These are phyloP conservation scores for Fusarium cyanostomum DNA, from an alignment of 2,329 filamentous ascomycete species.

Conservation along the genomic window DNA sequence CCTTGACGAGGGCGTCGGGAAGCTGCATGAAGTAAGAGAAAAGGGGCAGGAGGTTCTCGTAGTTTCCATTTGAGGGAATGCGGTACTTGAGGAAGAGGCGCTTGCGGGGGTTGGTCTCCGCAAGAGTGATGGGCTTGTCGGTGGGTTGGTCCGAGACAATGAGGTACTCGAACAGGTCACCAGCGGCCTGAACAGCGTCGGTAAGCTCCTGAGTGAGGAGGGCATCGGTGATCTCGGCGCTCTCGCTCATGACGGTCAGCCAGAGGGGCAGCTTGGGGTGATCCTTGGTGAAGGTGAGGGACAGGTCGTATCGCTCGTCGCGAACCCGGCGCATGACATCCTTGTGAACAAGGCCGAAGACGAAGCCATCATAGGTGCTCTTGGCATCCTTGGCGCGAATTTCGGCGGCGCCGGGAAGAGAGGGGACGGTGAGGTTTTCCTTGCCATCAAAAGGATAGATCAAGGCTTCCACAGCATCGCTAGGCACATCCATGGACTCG, in stretches of 20 bases:
- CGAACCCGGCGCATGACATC: constrained; percentile 88
- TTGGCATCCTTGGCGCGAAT: constrained; percentile 64
- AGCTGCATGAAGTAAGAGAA: constrained; percentile 85
- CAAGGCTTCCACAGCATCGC: constrained; percentile 79
- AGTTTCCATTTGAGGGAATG: constrained; percentile 70
- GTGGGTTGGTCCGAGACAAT: constrained; percentile 89
- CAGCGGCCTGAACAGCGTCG: constrained; percentile 79
- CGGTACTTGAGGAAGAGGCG: constrained; percentile 83
- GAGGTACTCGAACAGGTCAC: constrained; percentile 82
- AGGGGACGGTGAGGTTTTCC: constrained; percentile 80
- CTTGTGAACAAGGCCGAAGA: constrained; percentile 97
- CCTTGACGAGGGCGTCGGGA: constrained; percentile 80
- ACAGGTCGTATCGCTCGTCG: constrained; percentile 93
- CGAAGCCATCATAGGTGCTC: constrained; percentile 86
- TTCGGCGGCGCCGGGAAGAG: constrained; percentile 67
- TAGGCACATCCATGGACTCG: constrained; percentile 75
- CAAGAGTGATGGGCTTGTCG: constrained; percentile 84
- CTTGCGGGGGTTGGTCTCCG: constrained; percentile 87
- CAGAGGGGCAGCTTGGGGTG: constrained; percentile 87
- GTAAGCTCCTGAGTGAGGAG: constrained; percentile 89
- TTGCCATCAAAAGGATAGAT: constrained; percentile 93
- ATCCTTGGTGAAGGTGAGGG: constrained; percentile 92
- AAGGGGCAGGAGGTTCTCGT: constrained; percentile 74
- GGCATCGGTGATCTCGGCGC: constrained; percentile 88
- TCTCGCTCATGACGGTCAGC: constrained; percentile 96